Evolutionary conservation across 73 alveolate species (phyloP).

Genomic region (Paramecium caudatum): DNA sequence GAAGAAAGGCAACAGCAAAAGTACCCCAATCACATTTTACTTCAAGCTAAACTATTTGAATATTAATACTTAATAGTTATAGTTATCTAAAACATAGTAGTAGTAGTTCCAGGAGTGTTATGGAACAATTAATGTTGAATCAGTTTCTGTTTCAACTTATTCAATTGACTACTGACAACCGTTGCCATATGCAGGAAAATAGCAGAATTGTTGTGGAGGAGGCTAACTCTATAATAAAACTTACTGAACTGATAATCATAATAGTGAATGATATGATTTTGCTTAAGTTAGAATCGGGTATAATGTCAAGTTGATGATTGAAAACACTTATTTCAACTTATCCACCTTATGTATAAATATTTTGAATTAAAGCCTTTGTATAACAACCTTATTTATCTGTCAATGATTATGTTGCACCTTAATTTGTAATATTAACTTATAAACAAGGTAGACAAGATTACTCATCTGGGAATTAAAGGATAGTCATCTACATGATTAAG

Average conservation of each 20-base stretch:
- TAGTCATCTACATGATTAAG: neutral
- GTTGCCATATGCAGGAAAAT: neutral
- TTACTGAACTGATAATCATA: neutral
- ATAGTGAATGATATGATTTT: neutral
- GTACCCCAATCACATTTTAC: conserved; percentile 30
- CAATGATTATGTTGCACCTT: neutral
- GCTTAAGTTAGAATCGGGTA: conserved; percentile 30
- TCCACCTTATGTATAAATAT: neutral
- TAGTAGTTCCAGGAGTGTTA: conserved; percentile 7
- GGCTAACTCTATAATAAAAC: neutral
- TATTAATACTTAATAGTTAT: neutral
- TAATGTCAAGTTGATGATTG: neutral
- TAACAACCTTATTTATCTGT: neutral
- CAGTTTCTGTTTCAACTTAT: conserved; percentile 21
- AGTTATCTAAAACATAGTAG: conserved; percentile 22
- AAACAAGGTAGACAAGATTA: conserved; percentile 1
- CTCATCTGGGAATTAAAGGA: conserved; percentile 12
- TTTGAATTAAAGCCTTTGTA: neutral
- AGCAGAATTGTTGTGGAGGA: neutral
- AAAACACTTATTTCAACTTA: neutral
- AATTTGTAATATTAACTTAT: neutral
- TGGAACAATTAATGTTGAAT: neutral
- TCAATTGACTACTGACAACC: conserved; percentile 4
- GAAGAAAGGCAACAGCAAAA: neutral
- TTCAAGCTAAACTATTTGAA: neutral